Evolutionary conservation across 116 monocot genomes (phyloP), one percentile per base, ranked within the genome.

Genomic region (Cymodocea nodosa): DNA sequence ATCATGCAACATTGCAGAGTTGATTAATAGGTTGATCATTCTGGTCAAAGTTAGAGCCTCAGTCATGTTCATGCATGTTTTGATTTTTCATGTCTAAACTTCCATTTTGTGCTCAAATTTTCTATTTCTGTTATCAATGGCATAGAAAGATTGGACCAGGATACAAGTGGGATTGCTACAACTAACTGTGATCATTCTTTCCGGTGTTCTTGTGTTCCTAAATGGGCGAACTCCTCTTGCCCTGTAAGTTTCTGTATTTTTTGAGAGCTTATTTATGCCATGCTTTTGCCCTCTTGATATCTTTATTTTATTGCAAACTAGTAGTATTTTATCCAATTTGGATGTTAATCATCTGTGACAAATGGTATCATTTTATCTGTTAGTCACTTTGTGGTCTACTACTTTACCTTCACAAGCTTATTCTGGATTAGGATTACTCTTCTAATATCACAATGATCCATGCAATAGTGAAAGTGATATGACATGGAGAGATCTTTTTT

Each of bases 161-260:
- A 97, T 50, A 87, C 81, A 20, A 88, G 82, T 68, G 97, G 92
- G 62, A 91, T 97, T 74, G 63, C 71, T 59, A 78, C 83, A 60
- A 86, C 97, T 52, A 79, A 81, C 24, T 97, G 88, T 74, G 97
- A 97, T n/a, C 97, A 91, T 68, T 90, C 91, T 37, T 88, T 83
- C 66, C 81, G 80, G 50, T 91, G 91, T 65, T 80, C 90, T 37
- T 95, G 94, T 69, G 80, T 90, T 74, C 82, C 87, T 63, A 85
- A 85, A 70, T 97, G 85, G 88, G 74, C 76, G 9, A 88, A 83
- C 70, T 91, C 86, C 65, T 97, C 83, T 52, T 97, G 97, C 51
- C 66, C 77, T n/a, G 97, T 97, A 79, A 83, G 81, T 79, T 51
- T 51, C 8, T 16, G 50, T 23, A 11, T 37, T 39, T 44, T 39